phyloP scores from a whole-genome alignment of 768 basidiomycete genomes.

The Trametes maxima region DNA sequence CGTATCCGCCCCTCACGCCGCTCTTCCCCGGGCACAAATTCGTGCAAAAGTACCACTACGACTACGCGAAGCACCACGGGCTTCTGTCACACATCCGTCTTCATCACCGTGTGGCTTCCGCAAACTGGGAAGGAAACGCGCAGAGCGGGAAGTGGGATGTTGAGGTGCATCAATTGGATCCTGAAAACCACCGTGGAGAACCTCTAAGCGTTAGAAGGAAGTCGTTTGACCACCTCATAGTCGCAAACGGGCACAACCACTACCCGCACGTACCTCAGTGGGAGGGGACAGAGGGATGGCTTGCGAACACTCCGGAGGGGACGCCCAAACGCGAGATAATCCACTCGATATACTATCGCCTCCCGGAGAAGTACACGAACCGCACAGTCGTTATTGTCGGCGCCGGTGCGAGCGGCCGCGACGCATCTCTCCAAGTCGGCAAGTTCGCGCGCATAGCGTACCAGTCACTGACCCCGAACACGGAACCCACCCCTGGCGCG shows the following conservation, averaged over 20 bases:
- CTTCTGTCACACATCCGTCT: constrained; percentile 44
- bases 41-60: constrained; percentile 48
- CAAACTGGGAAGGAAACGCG: constrained; percentile 47
- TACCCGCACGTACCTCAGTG: constrained; percentile 49
- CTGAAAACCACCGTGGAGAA: not conserved
- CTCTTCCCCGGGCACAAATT: constrained; percentile 52
- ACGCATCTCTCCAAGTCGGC: constrained; percentile 47
- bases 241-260: constrained; percentile 60
- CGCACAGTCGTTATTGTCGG: constrained; percentile 54
- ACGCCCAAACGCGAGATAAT: constrained; percentile 41
- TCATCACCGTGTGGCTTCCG: constrained; percentile 45
- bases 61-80: constrained; percentile 43
- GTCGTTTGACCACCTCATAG: constrained; percentile 54
- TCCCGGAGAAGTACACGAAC: constrained; percentile 45
- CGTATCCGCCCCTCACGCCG: constrained; percentile 52
- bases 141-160: constrained; percentile 49
- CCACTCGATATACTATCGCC: constrained; percentile 58
- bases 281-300: constrained; percentile 53
- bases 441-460: constrained; percentile 43
- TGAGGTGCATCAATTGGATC: constrained; percentile 29
- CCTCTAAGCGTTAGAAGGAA: not conserved
- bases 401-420: constrained; percentile 49
- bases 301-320: constrained; percentile 32
- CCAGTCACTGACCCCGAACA: constrained; percentile 35
- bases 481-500: constrained; percentile 26